These are phyloP conservation scores for Tulasnella sp. DNA, from an alignment of 768 basidiomycete species.

Conservation along the genomic window DNA sequence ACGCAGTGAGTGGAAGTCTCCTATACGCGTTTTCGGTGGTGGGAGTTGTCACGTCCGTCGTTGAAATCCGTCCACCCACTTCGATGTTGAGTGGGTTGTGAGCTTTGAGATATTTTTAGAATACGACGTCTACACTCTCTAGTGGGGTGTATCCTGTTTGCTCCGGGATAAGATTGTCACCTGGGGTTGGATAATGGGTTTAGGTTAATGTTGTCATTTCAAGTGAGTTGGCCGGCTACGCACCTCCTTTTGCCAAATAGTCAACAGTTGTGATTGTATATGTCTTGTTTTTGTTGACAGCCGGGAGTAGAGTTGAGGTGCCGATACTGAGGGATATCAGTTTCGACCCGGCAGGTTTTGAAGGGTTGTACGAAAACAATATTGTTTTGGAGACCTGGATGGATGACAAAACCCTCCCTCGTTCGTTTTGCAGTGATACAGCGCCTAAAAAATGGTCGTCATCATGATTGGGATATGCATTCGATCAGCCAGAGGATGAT, in stretches of 20 bases:
- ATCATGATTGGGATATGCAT: not conserved
- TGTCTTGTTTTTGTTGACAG: slow-evolving; percentile 18
- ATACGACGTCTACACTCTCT: slow-evolving; percentile 20
- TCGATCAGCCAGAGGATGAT: slow-evolving; percentile 14
- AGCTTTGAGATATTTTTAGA: slow-evolving; percentile 18
- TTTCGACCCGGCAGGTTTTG: slow-evolving; percentile 19
- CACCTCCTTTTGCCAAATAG: slow-evolving; percentile 23
- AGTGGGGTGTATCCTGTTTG: slow-evolving; percentile 2
- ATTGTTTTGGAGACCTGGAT: slow-evolving; percentile 33
- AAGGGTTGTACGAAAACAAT: slow-evolving; percentile 21
- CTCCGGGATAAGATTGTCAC: slow-evolving; percentile 12
- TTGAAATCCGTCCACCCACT: slow-evolving; percentile 20
- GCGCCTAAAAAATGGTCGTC: not conserved
- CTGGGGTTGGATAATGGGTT: not conserved
- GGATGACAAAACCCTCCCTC: slow-evolving; percentile 29
- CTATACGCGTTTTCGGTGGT: no score
- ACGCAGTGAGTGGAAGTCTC: no score
- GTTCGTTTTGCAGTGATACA: slow-evolving; percentile 8
- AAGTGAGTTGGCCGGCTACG: not conserved
- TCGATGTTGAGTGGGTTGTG: slow-evolving; percentile 19
- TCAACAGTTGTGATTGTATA: slow-evolving; percentile 24
- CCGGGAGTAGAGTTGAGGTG: not conserved
- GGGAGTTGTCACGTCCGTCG: no score
- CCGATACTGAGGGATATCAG: slow-evolving; percentile 22
- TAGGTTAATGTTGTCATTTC: slow-evolving; percentile 3